A percentile compares a stretch with the other conserved stretches of the same genome.
Conservation (phyloP, 805 yeast species). For the Yarrowia bubula region DNA sequence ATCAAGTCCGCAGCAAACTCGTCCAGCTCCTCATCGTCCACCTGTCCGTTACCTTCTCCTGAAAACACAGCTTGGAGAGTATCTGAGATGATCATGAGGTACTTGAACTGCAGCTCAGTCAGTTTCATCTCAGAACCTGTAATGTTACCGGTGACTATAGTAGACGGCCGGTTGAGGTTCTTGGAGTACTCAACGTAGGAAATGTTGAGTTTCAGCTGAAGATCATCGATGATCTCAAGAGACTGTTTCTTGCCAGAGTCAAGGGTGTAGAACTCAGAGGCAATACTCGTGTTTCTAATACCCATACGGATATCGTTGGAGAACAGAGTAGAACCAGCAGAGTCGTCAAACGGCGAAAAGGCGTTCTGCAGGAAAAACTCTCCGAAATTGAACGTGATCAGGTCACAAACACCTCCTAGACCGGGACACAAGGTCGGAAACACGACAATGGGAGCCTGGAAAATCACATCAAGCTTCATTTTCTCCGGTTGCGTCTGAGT, state of each 20-base stretch:
- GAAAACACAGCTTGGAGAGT: slow-evolving; percentile 56
- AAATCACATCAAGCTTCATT: slow-evolving; percentile 67
- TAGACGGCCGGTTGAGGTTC: slow-evolving; percentile 46
- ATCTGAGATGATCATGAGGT: slow-evolving; percentile 54
- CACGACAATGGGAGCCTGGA: slow-evolving; percentile 78
- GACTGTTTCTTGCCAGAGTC: slow-evolving; percentile 46
- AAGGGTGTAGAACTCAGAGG: slow-evolving; percentile 56
- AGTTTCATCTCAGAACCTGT: slow-evolving; percentile 62
- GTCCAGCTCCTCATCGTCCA: slow-evolving; percentile 60
- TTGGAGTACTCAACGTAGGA: slow-evolving; percentile 47
- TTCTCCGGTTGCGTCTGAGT: slow-evolving; percentile 45
- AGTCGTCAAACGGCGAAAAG: slow-evolving; percentile 44
- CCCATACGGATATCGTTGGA: slow-evolving; percentile 66
- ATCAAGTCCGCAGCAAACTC: slow-evolving; percentile 34
- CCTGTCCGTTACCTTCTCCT: slow-evolving; percentile 41
- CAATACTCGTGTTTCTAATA: slow-evolving; percentile 65
- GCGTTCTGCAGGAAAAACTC: slow-evolving; percentile 70
- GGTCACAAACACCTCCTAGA: slow-evolving; percentile 49
- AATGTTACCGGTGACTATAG: slow-evolving; percentile 54
- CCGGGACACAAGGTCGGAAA: slow-evolving; percentile 58
- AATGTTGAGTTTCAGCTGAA: slow-evolving; percentile 61
- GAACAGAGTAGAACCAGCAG: slow-evolving; percentile 31
- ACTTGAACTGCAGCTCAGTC: slow-evolving; percentile 70
- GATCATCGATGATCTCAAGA: slow-evolving; percentile 62
- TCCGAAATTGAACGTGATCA: slow-evolving; percentile 72